Percentiles rank a stretch among this genome's conserved stretches.
These are phyloP conservation scores for Athelia psychrophila DNA, from an alignment of 1,284 basidiomycete species.

Conservation along the genomic window DNA sequence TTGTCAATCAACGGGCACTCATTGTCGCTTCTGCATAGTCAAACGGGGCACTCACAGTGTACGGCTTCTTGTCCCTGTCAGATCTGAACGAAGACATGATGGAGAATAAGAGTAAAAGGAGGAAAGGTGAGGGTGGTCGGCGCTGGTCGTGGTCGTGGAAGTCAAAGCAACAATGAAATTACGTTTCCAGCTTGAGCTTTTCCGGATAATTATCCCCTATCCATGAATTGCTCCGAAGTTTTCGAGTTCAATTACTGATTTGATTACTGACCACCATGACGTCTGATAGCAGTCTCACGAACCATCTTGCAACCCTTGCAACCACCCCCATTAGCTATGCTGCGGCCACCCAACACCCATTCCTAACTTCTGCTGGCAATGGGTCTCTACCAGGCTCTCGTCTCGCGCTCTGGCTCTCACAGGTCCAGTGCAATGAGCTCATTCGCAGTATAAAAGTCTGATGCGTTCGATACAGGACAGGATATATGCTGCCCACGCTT, in stretches of 20 bases:
- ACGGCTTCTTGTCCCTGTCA: conserved; percentile 41
- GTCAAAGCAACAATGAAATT: neutral
- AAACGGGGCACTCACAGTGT: conserved; percentile 37
- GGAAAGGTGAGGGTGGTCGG: neutral
- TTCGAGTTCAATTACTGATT: too few species aligned
- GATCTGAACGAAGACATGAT: conserved; percentile 20
- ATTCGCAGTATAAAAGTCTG: too few species aligned
- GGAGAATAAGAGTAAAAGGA: neutral
- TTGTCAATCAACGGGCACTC: conserved; percentile 1
- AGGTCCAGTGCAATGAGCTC: too few species aligned
- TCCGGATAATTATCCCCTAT: too few species aligned
- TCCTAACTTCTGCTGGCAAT: conserved; percentile 51
- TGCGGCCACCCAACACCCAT: conserved; percentile 51
- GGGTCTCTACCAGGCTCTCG: conserved; percentile 42
- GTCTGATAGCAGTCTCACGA: neutral
- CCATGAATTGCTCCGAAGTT: too few species aligned
- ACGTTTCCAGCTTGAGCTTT: neutral
- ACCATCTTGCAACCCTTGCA: neutral
- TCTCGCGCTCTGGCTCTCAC: conserved; percentile 56
- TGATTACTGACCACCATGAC: neutral
- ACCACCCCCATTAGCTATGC: conserved; percentile 30
- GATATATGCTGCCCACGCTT: conserved; percentile 66
- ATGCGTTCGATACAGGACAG: too few species aligned
- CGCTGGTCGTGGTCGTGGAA: neutral
- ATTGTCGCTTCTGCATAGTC: neutral